Evolutionary conservation across 2,329 filamentous ascomycete genomes (phyloP).

Genomic region (Camptophora hylomeconis): DNA sequence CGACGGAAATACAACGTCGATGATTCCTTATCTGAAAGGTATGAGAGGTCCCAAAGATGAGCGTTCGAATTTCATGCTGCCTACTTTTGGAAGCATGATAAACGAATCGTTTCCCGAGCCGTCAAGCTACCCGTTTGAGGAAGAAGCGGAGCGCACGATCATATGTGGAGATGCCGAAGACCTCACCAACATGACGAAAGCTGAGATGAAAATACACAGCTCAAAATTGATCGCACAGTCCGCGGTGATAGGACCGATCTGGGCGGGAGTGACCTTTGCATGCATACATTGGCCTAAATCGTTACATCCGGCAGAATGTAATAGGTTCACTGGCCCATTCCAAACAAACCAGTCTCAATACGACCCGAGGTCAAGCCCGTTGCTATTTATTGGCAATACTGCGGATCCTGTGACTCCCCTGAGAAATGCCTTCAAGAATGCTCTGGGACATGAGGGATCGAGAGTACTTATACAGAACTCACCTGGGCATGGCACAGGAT

Average conservation of each 20-base stretch:
- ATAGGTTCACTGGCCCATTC: conserved; percentile 23
- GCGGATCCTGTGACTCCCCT: conserved; percentile 49
- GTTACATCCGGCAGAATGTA: conserved; percentile 18
- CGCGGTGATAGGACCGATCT: conserved; percentile 18
- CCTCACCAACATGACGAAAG: conserved; percentile 12
- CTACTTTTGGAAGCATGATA: background rate
- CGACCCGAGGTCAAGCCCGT: conserved; percentile 30
- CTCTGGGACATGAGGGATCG: conserved; percentile 29
- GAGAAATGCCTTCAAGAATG: conserved; percentile 23
- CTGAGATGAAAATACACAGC: conserved; percentile 11
- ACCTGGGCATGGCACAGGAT: conserved; percentile 23
- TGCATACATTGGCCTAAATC: conserved; percentile 25
- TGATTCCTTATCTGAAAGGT: no score
- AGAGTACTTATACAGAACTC: conserved; percentile 33
- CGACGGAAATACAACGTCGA: conserved; percentile 19
- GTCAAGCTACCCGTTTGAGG: conserved; percentile 8
- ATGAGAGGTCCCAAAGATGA: no score
- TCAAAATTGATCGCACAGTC: conserved; percentile 11
- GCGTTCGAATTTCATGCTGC: background rate
- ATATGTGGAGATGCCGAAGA: conserved; percentile 18
- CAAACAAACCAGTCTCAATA: conserved; percentile 13
- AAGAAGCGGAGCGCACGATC: conserved; percentile 12
- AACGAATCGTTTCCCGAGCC: conserved; percentile 4
- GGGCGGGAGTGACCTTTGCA: conserved; percentile 24
- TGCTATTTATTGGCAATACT: conserved; percentile 45